Evolutionary conservation across 2,329 filamentous ascomycete species (phyloP).

Genomic region (Colletotrichum chlorophyti): DNA sequence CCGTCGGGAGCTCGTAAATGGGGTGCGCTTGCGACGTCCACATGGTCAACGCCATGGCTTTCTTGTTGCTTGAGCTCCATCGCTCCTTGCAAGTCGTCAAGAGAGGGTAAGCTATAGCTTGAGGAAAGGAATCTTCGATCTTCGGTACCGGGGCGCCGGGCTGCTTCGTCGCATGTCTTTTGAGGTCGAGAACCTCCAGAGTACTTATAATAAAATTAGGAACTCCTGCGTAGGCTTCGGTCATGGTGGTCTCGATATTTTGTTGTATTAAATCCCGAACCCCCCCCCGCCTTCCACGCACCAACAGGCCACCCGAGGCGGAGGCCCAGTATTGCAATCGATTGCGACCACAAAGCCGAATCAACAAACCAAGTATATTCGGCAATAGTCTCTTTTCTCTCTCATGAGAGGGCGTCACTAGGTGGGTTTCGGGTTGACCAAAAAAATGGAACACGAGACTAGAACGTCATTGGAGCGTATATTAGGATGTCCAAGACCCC

Average conservation of each 20-base stretch:
- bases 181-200: neutral
- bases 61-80: conserved; percentile 21
- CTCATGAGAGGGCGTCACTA: conserved; percentile 4
- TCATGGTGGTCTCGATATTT: neutral
- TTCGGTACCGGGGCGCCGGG: neutral
- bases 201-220: conserved; percentile 6
- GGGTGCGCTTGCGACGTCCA: neutral
- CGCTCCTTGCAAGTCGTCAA: neutral
- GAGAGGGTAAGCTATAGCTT: neutral
- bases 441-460: conserved; percentile 1
- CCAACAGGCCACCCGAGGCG: neutral
- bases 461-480: conserved; percentile 12
- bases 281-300: neutral
- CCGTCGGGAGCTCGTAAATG: conserved; percentile 9
- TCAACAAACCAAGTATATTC: neutral
- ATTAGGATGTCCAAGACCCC: neutral
- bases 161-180: neutral
- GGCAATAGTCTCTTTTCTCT: neutral
- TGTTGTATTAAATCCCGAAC: neutral
- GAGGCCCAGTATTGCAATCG: neutral
- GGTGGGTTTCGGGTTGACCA: neutral
- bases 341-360: neutral
- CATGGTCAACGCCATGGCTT: conserved; percentile 5
- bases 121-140: neutral
- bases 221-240: neutral